phyloP scores from a whole-genome alignment of 192 early-diverging fungal genomes.

The Thoreauomyces humboldtii region DNA sequence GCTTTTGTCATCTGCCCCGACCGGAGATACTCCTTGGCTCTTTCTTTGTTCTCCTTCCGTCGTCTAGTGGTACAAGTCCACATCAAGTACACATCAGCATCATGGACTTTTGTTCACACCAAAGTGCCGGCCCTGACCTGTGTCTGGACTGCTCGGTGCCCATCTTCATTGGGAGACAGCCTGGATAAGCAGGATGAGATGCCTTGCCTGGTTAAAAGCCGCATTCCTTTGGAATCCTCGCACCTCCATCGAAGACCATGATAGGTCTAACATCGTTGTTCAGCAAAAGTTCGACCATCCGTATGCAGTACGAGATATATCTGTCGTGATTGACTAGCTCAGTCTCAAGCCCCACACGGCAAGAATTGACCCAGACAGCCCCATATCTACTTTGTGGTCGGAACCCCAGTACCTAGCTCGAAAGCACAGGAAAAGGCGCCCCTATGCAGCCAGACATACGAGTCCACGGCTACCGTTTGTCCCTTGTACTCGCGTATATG shows the following conservation, averaged over 20 bases:
- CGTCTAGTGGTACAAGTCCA: constrained; percentile 34
- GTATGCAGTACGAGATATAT: constrained; percentile 83
- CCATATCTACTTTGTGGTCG: constrained; percentile 68
- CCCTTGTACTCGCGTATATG: constrained; percentile 73
- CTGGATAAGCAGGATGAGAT: no score
- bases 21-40: constrained; percentile 55
- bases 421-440: constrained; percentile 82
- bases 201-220: no score
- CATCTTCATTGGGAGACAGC: constrained; percentile 74
- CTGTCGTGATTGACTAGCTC: constrained; percentile 42
- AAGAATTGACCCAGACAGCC: background rate
- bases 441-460: constrained; percentile 93
- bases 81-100: background rate
- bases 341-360: background rate
- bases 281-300: constrained; percentile 69
- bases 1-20: constrained; percentile 63
- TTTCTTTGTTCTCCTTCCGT: constrained; percentile 55
- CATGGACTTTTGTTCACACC: background rate
- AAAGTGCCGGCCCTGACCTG: background rate
- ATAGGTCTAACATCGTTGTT: constrained; percentile 70
- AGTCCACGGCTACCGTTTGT: constrained; percentile 76
- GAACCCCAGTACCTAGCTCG: constrained; percentile 68
- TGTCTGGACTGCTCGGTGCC: constrained; percentile 54
- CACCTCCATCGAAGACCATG: constrained; percentile 94
- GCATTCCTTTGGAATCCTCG: no score